phyloP scores from a whole-genome alignment of 768 basidiomycete genomes.

The Podaxis sp. region DNA sequence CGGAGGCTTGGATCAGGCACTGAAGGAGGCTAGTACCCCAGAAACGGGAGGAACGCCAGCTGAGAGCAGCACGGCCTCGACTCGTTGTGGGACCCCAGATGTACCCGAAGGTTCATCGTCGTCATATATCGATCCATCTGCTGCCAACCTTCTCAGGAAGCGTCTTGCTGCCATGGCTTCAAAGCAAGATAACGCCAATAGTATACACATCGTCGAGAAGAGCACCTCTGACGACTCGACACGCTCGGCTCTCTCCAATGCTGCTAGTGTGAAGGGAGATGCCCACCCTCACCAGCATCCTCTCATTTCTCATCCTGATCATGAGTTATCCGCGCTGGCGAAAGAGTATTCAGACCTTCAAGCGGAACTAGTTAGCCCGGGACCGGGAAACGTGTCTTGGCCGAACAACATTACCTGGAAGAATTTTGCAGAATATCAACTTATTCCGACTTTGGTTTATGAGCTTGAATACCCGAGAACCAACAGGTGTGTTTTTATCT shows the following conservation, averaged over 20 bases:
- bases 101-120: conserved; percentile 44
- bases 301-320: conserved; percentile 65
- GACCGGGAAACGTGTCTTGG: conserved; percentile 68
- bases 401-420: conserved; percentile 80
- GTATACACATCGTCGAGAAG: conserved; percentile 11
- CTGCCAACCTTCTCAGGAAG: conserved; percentile 52
- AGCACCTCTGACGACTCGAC: not conserved
- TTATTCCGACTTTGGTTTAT: conserved; percentile 92
- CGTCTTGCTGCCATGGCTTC: conserved; percentile 47
- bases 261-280: conserved; percentile 8
- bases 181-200: conserved; percentile 20
- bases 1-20: conserved; percentile 70
- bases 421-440: conserved; percentile 83
- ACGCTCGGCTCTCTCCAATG: not conserved
- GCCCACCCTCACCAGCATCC: conserved; percentile 35
- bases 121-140: conserved; percentile 52
- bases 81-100: conserved; percentile 42
- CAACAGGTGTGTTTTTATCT: conserved; percentile 49
- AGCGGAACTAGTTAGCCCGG: conserved; percentile 71
- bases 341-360: conserved; percentile 74
- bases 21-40: conserved; percentile 44
- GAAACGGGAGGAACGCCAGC: conserved; percentile 24
- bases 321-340: conserved; percentile 64
- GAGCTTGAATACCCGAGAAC: conserved; percentile 96
- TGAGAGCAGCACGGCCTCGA: conserved; percentile 27